phyloP scores from a whole-genome alignment of 2,329 filamentous ascomycete genomes.

The Exophiala sp. region DNA sequence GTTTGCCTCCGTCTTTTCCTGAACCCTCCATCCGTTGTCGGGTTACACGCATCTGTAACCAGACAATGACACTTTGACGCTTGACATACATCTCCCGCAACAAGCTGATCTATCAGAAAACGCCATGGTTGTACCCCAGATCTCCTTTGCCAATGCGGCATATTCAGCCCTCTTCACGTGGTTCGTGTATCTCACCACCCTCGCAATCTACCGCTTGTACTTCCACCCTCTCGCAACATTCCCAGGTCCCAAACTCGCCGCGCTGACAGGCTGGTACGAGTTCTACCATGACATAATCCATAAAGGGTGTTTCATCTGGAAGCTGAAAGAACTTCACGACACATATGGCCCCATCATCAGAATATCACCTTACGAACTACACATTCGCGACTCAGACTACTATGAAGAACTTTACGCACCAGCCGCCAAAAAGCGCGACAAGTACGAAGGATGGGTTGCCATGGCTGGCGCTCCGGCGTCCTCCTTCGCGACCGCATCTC shows the following conservation, averaged over 20 bases:
- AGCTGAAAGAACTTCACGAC: slow-evolving; percentile 35
- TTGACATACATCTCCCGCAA: neutral
- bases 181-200: slow-evolving; percentile 10
- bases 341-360: slow-evolving; percentile 38
- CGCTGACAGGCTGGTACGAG: slow-evolving; percentile 31
- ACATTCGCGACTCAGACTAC: slow-evolving; percentile 35
- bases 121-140: neutral
- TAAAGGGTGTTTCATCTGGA: slow-evolving; percentile 33
- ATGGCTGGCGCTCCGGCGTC: slow-evolving; percentile 22
- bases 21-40: too few relatives aligned
- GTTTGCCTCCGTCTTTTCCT: neutral
- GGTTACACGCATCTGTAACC: neutral
- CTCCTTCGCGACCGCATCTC: slow-evolving; percentile 21
- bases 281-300: slow-evolving; percentile 33
- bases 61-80: neutral
- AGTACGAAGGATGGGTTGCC: slow-evolving; percentile 25
- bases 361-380: slow-evolving; percentile 34
- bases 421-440: slow-evolving; percentile 29
- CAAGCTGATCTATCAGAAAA: neutral
- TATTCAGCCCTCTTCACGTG: neutral
- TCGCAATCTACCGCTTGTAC: slow-evolving; percentile 32
- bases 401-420: slow-evolving; percentile 34
- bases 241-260: slow-evolving; percentile 34
- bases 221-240: slow-evolving; percentile 33
- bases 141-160: neutral